Conservation (phyloP, 2,329 filamentous ascomycete species). For the Epichloe uncinata region DNA sequence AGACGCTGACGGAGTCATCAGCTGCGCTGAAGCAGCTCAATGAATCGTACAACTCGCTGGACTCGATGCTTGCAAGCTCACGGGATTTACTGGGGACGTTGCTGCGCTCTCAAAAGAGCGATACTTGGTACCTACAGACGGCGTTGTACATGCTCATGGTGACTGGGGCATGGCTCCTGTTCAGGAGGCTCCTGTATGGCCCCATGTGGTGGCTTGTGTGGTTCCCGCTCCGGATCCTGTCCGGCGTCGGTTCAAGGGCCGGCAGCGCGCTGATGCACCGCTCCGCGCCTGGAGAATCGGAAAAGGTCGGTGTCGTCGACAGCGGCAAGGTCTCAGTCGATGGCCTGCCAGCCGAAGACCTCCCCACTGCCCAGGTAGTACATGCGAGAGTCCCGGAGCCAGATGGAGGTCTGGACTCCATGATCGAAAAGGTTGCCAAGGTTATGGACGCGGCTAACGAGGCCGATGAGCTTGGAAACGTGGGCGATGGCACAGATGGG, state of each 20-base stretch:
- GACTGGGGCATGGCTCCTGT: slow-evolving; percentile 76
- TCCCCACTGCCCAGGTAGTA: slow-evolving; percentile 37
- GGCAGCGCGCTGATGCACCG: slow-evolving; percentile 36
- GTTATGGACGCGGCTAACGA: slow-evolving; percentile 35
- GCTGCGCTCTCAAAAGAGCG: slow-evolving; percentile 79
- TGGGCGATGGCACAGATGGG: slow-evolving; percentile 8
- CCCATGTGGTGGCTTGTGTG: slow-evolving; percentile 83
- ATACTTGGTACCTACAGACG: slow-evolving; percentile 95
- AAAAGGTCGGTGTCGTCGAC: slow-evolving; percentile 15
- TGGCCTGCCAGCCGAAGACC: slow-evolving; percentile 25
- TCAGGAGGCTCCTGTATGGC: slow-evolving; percentile 73
- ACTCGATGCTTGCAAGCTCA: slow-evolving; percentile 62
- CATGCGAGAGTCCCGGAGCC: slow-evolving; percentile 12
- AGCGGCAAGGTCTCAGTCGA: slow-evolving; percentile 18
- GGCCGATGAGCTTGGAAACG: slow-evolving; percentile 14
- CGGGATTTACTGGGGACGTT: slow-evolving; percentile 65
- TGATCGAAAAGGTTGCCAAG: slow-evolving; percentile 41
- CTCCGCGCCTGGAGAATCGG: slow-evolving; percentile 12
- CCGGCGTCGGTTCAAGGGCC: slow-evolving; percentile 43
- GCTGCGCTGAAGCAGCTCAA: slow-evolving; percentile 68
- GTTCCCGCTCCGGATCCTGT: slow-evolving; percentile 60
- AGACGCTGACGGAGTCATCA: slow-evolving; percentile 75
- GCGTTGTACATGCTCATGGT: slow-evolving; percentile 68
- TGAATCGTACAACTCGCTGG: slow-evolving; percentile 69
- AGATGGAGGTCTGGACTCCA: slow-evolving; percentile 17